Conservation (phyloP, 352 stramenopile species). For the Globisporangium ultimum region DNA sequence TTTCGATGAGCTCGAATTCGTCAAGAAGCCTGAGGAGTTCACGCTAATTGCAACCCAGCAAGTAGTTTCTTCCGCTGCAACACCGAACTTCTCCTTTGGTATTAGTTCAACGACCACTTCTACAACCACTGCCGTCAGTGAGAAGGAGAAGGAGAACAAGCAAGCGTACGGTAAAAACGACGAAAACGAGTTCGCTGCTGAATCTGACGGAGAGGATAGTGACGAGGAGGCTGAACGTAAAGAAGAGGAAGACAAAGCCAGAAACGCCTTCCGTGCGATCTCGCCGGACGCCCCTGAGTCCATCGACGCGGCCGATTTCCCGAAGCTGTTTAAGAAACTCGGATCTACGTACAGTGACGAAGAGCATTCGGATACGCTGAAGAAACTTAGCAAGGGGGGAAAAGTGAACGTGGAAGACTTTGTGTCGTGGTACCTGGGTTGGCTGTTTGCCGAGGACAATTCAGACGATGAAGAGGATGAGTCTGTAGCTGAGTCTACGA, state of each 20-base stretch:
- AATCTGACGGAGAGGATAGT: constrained; percentile 42
- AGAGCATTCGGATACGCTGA: constrained; percentile 35
- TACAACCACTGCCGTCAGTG: neutral
- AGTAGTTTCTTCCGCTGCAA: neutral
- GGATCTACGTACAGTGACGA: constrained; percentile 57
- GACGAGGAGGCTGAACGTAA: constrained; percentile 63
- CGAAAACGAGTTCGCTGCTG: constrained; percentile 58
- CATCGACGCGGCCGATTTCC: constrained; percentile 38
- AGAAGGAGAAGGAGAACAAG: constrained; percentile 11
- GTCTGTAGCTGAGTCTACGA: constrained; percentile 7
- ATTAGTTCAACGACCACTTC: neutral
- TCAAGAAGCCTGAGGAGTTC: constrained; percentile 25
- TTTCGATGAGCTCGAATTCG: constrained; percentile 44
- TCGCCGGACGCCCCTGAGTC: constrained; percentile 21
- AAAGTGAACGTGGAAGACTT: constrained; percentile 53
- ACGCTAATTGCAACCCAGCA: neutral
- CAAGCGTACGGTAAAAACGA: constrained; percentile 60
- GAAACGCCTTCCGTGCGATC: constrained; percentile 38
- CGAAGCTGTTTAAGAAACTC: constrained; percentile 55
- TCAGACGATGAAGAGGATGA: constrained; percentile 34
- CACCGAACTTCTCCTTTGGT: neutral
- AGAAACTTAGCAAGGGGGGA: constrained; percentile 28
- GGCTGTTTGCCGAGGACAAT: constrained; percentile 50
- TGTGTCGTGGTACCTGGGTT: constrained; percentile 58
- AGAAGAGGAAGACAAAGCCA: constrained; percentile 58